Evolutionary conservation across 371 early-diverging fungal genomes (phyloP).

Genomic region (Sporodiniella umbellata): DNA sequence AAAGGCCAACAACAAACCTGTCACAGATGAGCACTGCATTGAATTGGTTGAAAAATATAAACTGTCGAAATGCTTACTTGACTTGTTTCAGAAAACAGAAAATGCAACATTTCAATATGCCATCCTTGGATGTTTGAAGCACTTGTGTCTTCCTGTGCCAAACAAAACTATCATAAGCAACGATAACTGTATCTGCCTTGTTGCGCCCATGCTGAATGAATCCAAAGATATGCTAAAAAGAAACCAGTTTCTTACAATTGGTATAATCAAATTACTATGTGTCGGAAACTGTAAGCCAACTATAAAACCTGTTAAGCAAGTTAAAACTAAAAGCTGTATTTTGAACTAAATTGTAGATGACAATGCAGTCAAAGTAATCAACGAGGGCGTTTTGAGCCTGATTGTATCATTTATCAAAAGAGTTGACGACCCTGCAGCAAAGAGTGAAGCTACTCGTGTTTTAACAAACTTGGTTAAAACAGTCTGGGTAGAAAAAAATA

Average conservation of each 20-base stretch:
- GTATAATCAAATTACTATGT: conserved; percentile 62
- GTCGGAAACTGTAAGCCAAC: conserved; percentile 37
- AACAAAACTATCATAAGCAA: conserved; percentile 54
- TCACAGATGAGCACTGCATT: conserved; percentile 53
- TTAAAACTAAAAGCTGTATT: background rate
- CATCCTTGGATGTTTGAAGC: conserved; percentile 56
- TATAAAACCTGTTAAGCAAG: background rate
- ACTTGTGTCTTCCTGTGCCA: conserved; percentile 55
- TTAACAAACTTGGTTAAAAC: conserved; percentile 59
- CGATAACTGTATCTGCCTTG: conserved; percentile 41
- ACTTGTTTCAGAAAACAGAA: conserved; percentile 45
- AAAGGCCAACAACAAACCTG: background rate
- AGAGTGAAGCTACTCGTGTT: conserved; percentile 62
- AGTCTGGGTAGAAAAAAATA: conserved; percentile 28
- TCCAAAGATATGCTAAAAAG: conserved; percentile 60
- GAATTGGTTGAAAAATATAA: conserved; percentile 54
- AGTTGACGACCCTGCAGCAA: conserved; percentile 57
- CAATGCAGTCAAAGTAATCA: conserved; percentile 31
- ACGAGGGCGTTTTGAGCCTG: conserved; percentile 18
- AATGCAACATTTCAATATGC: conserved; percentile 60
- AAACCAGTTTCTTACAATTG: conserved; percentile 57
- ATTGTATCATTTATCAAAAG: conserved; percentile 45
- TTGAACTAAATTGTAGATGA: conserved; percentile 13
- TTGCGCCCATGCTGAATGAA: conserved; percentile 44
- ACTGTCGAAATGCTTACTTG: conserved; percentile 42